Percentiles rank a stretch among this genome's conserved stretches.
phyloP scores from a whole-genome alignment of 2,329 filamentous ascomycete species.

The Aspergillus brunneoviolaceus region DNA sequence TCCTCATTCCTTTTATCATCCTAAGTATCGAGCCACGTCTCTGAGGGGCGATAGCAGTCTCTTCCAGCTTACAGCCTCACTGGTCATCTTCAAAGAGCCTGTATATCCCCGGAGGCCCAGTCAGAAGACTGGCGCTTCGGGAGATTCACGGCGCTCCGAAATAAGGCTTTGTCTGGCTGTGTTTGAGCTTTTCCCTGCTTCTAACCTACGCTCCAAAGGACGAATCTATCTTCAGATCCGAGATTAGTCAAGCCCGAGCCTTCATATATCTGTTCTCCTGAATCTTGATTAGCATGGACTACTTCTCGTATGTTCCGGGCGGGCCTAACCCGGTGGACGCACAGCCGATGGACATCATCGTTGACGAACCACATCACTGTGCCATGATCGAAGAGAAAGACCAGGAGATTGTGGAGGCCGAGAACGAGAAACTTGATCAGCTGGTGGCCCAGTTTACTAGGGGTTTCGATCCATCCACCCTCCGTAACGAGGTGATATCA shows the following conservation, averaged over 20 bases:
- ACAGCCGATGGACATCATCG: slow-evolving; percentile 12
- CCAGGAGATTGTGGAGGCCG: slow-evolving; percentile 12
- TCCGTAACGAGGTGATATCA: slow-evolving; percentile 13
- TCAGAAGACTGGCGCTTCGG: neutral
- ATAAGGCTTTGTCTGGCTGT: neutral
- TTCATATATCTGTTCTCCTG: neutral
- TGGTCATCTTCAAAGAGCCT: neutral
- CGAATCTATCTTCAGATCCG: no score
- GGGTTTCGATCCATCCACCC: slow-evolving; percentile 22
- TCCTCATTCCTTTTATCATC: neutral
- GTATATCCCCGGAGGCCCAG: neutral
- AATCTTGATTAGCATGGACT: neutral
- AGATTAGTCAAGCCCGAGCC: neutral
- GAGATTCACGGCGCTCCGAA: neutral
- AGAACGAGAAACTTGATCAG: slow-evolving; percentile 13
- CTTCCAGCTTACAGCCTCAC: neutral
- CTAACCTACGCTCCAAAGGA: no score
- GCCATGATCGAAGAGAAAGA: slow-evolving; percentile 15
- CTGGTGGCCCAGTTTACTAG: slow-evolving; percentile 19
- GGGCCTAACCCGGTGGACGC: neutral
- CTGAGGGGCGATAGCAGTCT: neutral
- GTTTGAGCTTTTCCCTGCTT: neutral
- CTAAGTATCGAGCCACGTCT: neutral
- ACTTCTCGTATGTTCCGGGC: neutral
- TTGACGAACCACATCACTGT: slow-evolving; percentile 5